phyloP scores from a whole-genome alignment of 2,329 filamentous ascomycete species.

The Amauroascus niger region DNA sequence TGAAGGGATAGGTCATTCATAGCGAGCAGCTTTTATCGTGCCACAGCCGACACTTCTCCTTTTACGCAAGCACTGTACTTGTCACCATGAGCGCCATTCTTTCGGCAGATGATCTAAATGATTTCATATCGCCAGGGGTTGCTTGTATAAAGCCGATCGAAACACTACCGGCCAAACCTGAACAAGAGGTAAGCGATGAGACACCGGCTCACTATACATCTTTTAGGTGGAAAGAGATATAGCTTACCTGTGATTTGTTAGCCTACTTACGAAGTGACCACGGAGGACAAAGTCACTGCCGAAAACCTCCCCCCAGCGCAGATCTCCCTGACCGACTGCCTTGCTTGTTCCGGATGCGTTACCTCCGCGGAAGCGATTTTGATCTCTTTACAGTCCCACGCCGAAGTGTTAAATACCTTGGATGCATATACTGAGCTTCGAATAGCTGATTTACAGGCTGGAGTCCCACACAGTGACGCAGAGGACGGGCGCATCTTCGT shows the following conservation, averaged over 20 bases:
- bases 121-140: slow-evolving; percentile 96
- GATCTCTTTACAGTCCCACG: slow-evolving; percentile 85
- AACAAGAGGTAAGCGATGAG: slow-evolving; percentile 38
- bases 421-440: slow-evolving; percentile 49
- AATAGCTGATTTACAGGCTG: slow-evolving; percentile 47
- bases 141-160: slow-evolving; percentile 98
- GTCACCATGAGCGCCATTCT: slow-evolving; percentile 86
- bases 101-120: slow-evolving; percentile 91
- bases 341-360: slow-evolving; percentile 94
- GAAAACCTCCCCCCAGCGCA: slow-evolving; percentile 61
- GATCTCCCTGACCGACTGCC: slow-evolving; percentile 92
- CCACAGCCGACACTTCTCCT: no score
- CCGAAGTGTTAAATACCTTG: slow-evolving; percentile 75
- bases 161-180: slow-evolving; percentile 61
- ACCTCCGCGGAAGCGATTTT: slow-evolving; percentile 97
- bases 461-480: slow-evolving; percentile 37
- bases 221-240: neutral
- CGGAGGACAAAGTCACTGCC: slow-evolving; percentile 64
- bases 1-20: no score
- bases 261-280: slow-evolving; percentile 72
- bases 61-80: no score
- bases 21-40: no score
- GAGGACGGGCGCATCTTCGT: slow-evolving; percentile 67
- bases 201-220: neutral
- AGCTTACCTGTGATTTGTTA: neutral